Conservation (phyloP, 2,329 filamentous ascomycete species). For the Cercospora sesami region DNA sequence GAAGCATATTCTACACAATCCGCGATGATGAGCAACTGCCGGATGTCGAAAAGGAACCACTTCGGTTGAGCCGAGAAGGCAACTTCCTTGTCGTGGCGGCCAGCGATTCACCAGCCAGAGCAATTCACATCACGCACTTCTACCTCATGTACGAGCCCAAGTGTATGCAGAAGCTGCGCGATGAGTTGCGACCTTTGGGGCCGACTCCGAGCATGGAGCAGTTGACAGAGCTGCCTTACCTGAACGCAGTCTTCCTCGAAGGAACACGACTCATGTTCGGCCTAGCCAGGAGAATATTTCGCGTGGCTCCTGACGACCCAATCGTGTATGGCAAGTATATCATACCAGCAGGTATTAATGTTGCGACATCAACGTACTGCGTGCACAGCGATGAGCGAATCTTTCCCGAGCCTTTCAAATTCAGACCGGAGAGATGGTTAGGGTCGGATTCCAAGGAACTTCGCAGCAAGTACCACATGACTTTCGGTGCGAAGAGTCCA, state of each 20-base stretch:
- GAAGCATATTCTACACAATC: slow-evolving; percentile 15
- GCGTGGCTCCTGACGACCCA: slow-evolving; percentile 27
- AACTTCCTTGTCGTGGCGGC: slow-evolving; percentile 16
- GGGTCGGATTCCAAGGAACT: slow-evolving; percentile 10
- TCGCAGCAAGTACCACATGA: slow-evolving; percentile 35
- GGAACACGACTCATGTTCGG: slow-evolving; percentile 30
- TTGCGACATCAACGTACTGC: slow-evolving; percentile 34
- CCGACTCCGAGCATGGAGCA: slow-evolving; percentile 13
- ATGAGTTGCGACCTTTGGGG: slow-evolving; percentile 8
- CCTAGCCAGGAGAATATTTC: slow-evolving; percentile 24
- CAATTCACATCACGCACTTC: slow-evolving; percentile 14
- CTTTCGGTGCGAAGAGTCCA: slow-evolving; percentile 37
- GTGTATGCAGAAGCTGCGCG: slow-evolving; percentile 12
- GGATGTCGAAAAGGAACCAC: slow-evolving; percentile 14
- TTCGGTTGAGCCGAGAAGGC: slow-evolving; percentile 13
- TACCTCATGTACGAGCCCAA: slow-evolving; percentile 12
- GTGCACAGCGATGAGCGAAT: slow-evolving; percentile 37
- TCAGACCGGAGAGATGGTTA: slow-evolving; percentile 28
- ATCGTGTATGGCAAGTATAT: slow-evolving; percentile 19
- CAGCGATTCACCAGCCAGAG: slow-evolving; percentile 10
- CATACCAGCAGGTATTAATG: slow-evolving; percentile 27
- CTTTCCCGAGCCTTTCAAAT: slow-evolving; percentile 36
- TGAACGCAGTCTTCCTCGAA: slow-evolving; percentile 28
- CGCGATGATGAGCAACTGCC: slow-evolving; percentile 13
- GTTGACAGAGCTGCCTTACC: slow-evolving; percentile 24